A percentile compares a stretch with the other conserved stretches of the same genome.
These are phyloP conservation scores for Alternaria alternata DNA, from an alignment of 2,329 filamentous ascomycete genomes.

Conservation along the genomic window DNA sequence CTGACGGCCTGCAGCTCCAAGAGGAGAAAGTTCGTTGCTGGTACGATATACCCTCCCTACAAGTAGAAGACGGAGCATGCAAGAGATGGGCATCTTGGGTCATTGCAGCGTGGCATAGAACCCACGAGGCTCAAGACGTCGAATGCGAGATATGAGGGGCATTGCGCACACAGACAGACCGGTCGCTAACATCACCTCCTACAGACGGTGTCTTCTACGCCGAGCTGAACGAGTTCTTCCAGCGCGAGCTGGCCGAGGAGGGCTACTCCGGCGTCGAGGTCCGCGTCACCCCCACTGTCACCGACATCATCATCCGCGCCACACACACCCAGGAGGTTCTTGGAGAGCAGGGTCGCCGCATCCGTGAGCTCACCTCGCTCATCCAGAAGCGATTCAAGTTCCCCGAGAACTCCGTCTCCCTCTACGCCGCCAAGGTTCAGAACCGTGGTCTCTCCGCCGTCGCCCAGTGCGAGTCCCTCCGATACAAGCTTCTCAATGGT, in stretches of 20 bases:
- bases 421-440: conserved; percentile 99
- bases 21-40: conserved; percentile 74
- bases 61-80: conserved; percentile 15
- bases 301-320: conserved; percentile 99
- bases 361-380: conserved; percentile 99
- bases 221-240: conserved; percentile 99
- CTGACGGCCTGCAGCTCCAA: conserved; percentile 71
- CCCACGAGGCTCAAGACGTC: background rate
- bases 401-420: conserved; percentile 99
- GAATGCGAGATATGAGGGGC: conserved; percentile 13
- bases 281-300: conserved; percentile 99
- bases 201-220: conserved; percentile 99
- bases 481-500: conserved; percentile 99
- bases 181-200: conserved; percentile 32
- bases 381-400: conserved; percentile 99
- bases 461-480: conserved; percentile 99
- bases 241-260: conserved; percentile 99
- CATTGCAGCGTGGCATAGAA: background rate
- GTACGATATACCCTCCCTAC: conserved; percentile 46
- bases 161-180: conserved; percentile 26
- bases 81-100: background rate
- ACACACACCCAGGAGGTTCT: conserved; percentile 99
- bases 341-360: conserved; percentile 99
- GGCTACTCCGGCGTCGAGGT: conserved; percentile 99
- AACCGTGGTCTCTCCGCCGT: conserved; percentile 99